These are phyloP conservation scores for Vitis hybrid DNA, from an alignment of 177 flowering plant genomes.

Conservation along the genomic window DNA sequence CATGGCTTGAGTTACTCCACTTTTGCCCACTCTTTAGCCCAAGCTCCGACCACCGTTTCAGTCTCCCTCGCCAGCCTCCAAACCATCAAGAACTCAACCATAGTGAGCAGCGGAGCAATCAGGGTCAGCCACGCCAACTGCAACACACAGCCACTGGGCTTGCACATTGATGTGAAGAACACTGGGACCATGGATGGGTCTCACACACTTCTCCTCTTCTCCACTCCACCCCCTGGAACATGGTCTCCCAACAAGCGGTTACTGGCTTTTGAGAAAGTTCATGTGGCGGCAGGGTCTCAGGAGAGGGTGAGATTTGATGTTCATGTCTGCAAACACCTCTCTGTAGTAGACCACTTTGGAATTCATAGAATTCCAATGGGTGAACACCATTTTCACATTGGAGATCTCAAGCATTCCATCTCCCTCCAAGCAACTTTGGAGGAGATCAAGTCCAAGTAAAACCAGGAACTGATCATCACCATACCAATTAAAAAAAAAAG, in stretches of 20 bases:
- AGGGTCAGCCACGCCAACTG: slow-evolving; percentile 29
- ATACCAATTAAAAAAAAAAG: neutral
- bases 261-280: slow-evolving; percentile 39
- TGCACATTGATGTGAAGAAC: slow-evolving; percentile 45
- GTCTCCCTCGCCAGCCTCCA: slow-evolving; percentile 15
- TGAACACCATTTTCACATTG: slow-evolving; percentile 38
- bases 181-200: slow-evolving; percentile 42
- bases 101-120: slow-evolving; percentile 1
- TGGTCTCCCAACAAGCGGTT: slow-evolving; percentile 33
- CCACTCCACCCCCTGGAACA: slow-evolving; percentile 31
- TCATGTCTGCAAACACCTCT: slow-evolving; percentile 40
- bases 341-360: slow-evolving; percentile 37
- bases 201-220: slow-evolving; percentile 43
- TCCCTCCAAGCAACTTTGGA: slow-evolving; percentile 24
- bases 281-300: slow-evolving; percentile 29
- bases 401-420: slow-evolving; percentile 37
- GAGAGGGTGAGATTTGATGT: slow-evolving; percentile 29
- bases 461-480: no score
- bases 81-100: slow-evolving; percentile 21
- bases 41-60: slow-evolving; percentile 26
- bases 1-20: slow-evolving; percentile 58
- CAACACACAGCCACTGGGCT: slow-evolving; percentile 6
- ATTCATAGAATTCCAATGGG: slow-evolving; percentile 49
- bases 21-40: slow-evolving; percentile 28
- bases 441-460: slow-evolving; percentile 10